Evolutionary conservation across 2,329 filamentous ascomycete genomes (phyloP).

Genomic region (Hysterium pulicare): DNA sequence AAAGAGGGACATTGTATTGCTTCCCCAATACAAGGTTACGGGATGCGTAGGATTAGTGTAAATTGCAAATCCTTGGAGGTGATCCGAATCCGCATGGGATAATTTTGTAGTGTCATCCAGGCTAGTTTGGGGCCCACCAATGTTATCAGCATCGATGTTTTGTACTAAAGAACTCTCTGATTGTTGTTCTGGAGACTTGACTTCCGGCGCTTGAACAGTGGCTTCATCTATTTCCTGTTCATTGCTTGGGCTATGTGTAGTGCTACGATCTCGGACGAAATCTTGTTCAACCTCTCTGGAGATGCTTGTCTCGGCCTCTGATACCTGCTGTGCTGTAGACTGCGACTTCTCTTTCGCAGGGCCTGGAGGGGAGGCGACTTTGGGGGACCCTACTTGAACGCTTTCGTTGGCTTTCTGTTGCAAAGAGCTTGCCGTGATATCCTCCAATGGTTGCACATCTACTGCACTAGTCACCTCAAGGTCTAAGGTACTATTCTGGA

Average conservation of each 20-base stretch:
- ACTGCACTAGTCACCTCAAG: constrained; percentile 6
- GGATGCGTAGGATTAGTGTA: constrained; percentile 5
- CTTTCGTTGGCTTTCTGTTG: constrained; percentile 37
- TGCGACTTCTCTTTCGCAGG: neutral
- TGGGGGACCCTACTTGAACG: neutral
- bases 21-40: constrained; percentile 49
- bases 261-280: no score
- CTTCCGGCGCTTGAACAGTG: neutral
- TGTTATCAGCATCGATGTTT: neutral
- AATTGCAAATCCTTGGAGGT: neutral
- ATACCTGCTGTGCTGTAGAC: no score
- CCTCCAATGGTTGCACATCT: constrained; percentile 3
- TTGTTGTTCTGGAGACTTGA: neutral
- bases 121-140: neutral
- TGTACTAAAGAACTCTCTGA: neutral
- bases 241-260: no score
- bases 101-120: neutral
- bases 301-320: no score
- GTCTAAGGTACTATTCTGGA: constrained; percentile 13
- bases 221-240: neutral
- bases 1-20: constrained; percentile 56
- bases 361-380: neutral
- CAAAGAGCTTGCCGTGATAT: neutral
- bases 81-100: neutral
- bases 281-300: no score